These are phyloP conservation scores for Cryphonectria parasitica DNA, from an alignment of 2,329 filamentous ascomycete genomes.

Conservation along the genomic window DNA sequence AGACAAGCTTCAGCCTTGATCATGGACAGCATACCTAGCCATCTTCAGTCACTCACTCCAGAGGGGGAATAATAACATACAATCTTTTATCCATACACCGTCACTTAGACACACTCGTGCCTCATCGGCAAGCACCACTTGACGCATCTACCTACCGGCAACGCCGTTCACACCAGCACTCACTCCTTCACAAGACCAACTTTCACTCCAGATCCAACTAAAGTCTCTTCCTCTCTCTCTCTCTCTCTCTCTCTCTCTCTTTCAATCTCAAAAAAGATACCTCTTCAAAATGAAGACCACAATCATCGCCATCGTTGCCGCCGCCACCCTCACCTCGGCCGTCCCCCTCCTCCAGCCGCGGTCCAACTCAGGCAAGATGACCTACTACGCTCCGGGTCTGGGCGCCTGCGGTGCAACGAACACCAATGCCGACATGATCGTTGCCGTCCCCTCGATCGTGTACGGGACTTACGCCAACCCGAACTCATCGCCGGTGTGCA, in stretches of 20 bases:
- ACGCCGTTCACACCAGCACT: neutral
- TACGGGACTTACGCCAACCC: conserved; percentile 23
- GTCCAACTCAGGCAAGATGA: conserved; percentile 20
- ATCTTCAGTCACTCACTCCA: neutral
- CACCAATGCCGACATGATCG: conserved; percentile 16
- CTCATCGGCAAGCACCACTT: neutral
- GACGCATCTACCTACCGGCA: neutral
- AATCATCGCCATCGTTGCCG: neutral
- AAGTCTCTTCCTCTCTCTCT: too few species aligned
- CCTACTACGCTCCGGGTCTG: conserved; percentile 19
- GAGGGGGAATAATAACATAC: neutral
- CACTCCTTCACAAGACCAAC: neutral
- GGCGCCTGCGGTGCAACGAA: conserved; percentile 22
- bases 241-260: neutral
- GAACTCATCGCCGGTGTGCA: conserved; percentile 22
- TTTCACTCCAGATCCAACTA: neutral
- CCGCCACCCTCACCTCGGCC: neutral
- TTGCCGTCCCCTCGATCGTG: conserved; percentile 14
- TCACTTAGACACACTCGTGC: neutral
- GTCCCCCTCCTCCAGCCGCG: neutral
- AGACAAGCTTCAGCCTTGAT: neutral
- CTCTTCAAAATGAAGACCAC: neutral
- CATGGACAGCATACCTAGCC: neutral
- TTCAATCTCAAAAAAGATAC: neutral
- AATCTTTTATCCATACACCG: neutral